Evolutionary conservation across 1,284 basidiomycete species (phyloP), one percentile per base, ranked within the genome.

Genomic region (Puccinia sorghi): DNA sequence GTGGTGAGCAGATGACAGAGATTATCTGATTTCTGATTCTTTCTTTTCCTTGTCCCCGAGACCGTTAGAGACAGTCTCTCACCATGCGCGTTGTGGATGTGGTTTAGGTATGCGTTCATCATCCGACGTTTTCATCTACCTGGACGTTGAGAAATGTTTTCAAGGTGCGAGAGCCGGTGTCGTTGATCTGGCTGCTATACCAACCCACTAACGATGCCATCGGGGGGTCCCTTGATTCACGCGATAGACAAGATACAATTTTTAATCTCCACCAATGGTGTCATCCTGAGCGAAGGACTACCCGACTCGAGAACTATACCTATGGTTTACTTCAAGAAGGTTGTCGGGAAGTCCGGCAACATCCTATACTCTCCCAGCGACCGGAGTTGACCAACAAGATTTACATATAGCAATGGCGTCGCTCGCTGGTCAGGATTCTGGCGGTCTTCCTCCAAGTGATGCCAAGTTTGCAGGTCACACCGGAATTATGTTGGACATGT

Each of bases 241-340:
- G 20, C 22, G n/a, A 48, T 27, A 69, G 89, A 89, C 11, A 91
- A 91, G 0, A 86, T 93, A 82, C 86, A 87, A 67, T 92, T 96
- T 81, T 88, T 87, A 82, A 84, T 92, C 1, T 94, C 93, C 0
- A 86, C 88, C 1, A 96, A 95, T 81, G 92, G 92, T 2, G 93
- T 95, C 8, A 88, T 96, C 20, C 87, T 96, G 7, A 92, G 92
- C 0, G 88, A 89, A 75, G 94, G 94, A 77, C 85, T 86, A 37
- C 83, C 84, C 2, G 91, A 91, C 0, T 86, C 88, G 80, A 82
- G 93, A 8, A 66, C 56, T 7, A 72, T 79, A 13, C 82, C 85
- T 0, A 86, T 88, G 0, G 83, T 86, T 22, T 92, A 89, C 83
- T 94, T 94, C 84, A 81, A 86, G 27, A 87, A 87, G 20, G 91